A percentile compares a stretch with the other conserved stretches of the same genome.
Conservation (phyloP, 345 rosid species). For the Melaleuca alternifolia region DNA sequence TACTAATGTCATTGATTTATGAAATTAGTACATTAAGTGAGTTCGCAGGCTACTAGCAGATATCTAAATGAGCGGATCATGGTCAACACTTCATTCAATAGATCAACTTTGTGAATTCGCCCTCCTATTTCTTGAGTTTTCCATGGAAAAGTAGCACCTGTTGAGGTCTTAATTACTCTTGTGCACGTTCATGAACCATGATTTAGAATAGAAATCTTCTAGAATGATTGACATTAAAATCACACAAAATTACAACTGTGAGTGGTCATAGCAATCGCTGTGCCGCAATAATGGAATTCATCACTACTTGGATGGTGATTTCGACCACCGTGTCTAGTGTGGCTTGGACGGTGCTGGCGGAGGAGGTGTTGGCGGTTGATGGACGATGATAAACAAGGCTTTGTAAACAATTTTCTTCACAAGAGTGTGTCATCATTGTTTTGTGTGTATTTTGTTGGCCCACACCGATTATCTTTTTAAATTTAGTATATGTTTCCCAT, state of each 20-base stretch:
- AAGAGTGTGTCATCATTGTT: background rate
- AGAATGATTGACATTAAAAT: background rate
- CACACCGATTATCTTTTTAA: background rate
- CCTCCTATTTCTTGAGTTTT: background rate
- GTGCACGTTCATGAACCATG: background rate
- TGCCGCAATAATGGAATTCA: background rate
- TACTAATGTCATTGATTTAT: background rate
- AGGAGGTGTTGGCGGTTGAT: background rate
- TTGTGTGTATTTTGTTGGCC: background rate
- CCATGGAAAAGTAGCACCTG: background rate
- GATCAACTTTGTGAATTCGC: background rate
- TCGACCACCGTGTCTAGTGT: background rate
- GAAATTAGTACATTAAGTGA: background rate
- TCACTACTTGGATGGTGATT: background rate
- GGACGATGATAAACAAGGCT: background rate
- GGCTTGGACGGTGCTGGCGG: background rate
- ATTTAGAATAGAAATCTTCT: background rate
- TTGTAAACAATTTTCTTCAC: background rate
- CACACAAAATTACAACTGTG: background rate
- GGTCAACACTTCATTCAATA: background rate
- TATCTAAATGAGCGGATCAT: background rate
- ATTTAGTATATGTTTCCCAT: background rate
- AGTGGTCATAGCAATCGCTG: background rate
- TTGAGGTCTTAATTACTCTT: background rate
- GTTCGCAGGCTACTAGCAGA: background rate